phyloP scores from a whole-genome alignment of 169 alveolate genomes.

The Cryptosporidium muris region DNA sequence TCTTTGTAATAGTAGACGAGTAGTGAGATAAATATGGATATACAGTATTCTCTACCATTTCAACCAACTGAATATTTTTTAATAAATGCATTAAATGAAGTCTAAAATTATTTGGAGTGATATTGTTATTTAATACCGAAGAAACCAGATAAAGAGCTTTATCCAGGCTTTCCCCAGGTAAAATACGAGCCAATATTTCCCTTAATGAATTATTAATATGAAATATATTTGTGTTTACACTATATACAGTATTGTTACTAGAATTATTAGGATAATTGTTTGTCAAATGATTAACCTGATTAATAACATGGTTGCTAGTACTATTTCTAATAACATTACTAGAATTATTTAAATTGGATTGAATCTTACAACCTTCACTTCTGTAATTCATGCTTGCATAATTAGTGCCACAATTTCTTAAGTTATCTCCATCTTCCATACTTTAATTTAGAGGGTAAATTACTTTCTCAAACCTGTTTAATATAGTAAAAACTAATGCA shows the following conservation, averaged over 20 bases:
- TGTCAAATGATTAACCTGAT: not conserved
- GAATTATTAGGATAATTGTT: not conserved
- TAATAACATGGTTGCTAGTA: not conserved
- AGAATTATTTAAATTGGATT: not conserved
- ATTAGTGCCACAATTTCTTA: not conserved
- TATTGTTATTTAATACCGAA: slow-evolving; percentile 17
- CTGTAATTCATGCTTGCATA: not conserved
- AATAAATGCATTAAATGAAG: slow-evolving; percentile 13
- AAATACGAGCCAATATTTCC: slow-evolving; percentile 24
- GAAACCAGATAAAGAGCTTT: slow-evolving; percentile 40
- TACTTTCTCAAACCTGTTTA: too few relatives aligned
- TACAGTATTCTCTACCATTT: slow-evolving; percentile 31
- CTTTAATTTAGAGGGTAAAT: not conserved
- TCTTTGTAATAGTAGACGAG: not conserved
- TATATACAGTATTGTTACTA: not conserved
- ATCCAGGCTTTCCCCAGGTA: slow-evolving; percentile 43
- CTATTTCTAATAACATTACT: not conserved
- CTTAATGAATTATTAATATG: slow-evolving; percentile 27
- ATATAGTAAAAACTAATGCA: too few relatives aligned
- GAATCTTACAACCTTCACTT: not conserved
- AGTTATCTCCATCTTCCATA: not conserved
- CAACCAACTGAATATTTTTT: slow-evolving; percentile 52
- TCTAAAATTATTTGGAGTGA: slow-evolving; percentile 21
- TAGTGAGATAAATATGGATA: slow-evolving; percentile 1
- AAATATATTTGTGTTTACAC: not conserved